phyloP scores from a whole-genome alignment of 108 stramenopile species.

The Cyclotella cryptica region DNA sequence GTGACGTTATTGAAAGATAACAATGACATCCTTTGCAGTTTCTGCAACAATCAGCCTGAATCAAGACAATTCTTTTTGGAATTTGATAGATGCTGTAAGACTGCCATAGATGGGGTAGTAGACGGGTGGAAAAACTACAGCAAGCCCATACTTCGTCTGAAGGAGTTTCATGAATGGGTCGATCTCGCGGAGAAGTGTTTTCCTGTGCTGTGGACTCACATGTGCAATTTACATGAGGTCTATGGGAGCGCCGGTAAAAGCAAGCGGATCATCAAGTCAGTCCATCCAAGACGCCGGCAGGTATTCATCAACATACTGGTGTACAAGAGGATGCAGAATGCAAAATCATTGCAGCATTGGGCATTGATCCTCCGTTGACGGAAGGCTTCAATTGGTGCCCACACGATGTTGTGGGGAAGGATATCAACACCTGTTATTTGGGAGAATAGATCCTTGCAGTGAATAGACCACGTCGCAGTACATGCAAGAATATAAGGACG shows the following conservation, averaged over 20 bases:
- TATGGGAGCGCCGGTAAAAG: neutral
- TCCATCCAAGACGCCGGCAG: neutral
- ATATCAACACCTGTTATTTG: neutral
- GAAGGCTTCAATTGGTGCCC: neutral
- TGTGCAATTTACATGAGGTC: neutral
- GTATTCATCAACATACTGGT: neutral
- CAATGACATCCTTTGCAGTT: neutral
- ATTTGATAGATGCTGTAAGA: neutral
- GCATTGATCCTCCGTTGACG: neutral
- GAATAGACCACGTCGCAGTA: no score
- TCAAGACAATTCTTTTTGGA: neutral
- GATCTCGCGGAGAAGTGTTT: neutral
- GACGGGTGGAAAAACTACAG: neutral
- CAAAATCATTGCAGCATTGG: neutral
- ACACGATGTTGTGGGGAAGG: neutral
- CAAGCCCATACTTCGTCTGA: neutral
- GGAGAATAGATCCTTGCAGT: neutral
- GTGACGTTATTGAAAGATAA: neutral
- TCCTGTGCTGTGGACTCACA: neutral
- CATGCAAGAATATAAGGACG: conserved; percentile 3
- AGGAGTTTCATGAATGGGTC: neutral
- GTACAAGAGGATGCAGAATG: neutral
- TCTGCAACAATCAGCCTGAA: neutral
- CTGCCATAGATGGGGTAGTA: neutral
- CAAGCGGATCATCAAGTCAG: neutral